A percentile compares a stretch with the other conserved stretches of the same genome.
Conservation (phyloP, 306 rosid genomes). For the Castanospermum australe region DNA sequence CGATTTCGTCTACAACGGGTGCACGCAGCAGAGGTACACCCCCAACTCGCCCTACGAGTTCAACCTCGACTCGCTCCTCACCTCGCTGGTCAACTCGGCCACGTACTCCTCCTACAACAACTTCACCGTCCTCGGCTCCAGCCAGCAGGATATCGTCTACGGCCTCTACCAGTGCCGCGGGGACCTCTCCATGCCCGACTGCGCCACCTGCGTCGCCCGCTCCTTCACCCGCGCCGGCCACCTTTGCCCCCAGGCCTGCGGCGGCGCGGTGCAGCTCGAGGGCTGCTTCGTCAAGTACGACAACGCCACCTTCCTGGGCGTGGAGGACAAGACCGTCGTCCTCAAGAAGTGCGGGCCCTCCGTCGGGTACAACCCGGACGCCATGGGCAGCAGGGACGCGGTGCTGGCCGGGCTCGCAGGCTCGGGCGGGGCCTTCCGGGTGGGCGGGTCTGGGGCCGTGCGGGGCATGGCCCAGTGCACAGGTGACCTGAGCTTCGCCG, state of each 20-base stretch:
- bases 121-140: slow-evolving; percentile 65
- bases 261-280: slow-evolving; percentile 74
- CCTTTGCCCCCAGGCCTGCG: slow-evolving; percentile 56
- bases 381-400: slow-evolving; percentile 52
- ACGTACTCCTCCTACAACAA: slow-evolving; percentile 82
- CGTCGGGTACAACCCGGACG: slow-evolving; percentile 53
- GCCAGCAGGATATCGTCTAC: slow-evolving; percentile 53
- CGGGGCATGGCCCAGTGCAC: slow-evolving; percentile 76
- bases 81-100: slow-evolving; percentile 87
- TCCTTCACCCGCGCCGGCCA: slow-evolving; percentile 53
- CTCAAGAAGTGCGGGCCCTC: slow-evolving; percentile 88
- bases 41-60: slow-evolving; percentile 64
- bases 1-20: slow-evolving; percentile 65
- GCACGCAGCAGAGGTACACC: slow-evolving; percentile 65
- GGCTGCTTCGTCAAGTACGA: slow-evolving; percentile 91
- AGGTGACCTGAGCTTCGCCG: slow-evolving; percentile 55
- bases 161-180: slow-evolving; percentile 97
- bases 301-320: slow-evolving; percentile 68
- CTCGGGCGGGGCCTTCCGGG: slow-evolving; percentile 57
- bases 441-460: slow-evolving; percentile 59
- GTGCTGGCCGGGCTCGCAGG: slow-evolving; percentile 52
- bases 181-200: slow-evolving; percentile 87
- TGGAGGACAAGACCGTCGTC: slow-evolving; percentile 68
- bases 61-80: slow-evolving; percentile 71
- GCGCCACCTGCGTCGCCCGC: slow-evolving; percentile 73